These are phyloP conservation scores for Fusarium devonianum DNA, from an alignment of 2,329 filamentous ascomycete species.

Conservation along the genomic window DNA sequence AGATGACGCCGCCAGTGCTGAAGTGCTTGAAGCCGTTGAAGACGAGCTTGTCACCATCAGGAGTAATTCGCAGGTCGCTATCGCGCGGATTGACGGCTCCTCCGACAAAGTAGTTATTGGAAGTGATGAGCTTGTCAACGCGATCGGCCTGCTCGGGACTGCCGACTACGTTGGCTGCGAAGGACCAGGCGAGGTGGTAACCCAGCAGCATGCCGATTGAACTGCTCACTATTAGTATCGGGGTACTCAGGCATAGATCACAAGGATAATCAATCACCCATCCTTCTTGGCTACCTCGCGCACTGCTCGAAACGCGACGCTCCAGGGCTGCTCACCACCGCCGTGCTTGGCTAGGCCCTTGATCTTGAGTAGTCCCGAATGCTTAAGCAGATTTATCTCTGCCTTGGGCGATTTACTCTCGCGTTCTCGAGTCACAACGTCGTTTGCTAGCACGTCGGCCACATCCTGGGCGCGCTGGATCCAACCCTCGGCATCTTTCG, in stretches of 20 bases:
- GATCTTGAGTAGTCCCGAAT: slow-evolving; percentile 50
- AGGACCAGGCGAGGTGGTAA: slow-evolving; percentile 71
- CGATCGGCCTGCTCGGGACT: slow-evolving; percentile 66
- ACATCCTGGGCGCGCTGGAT: slow-evolving; percentile 51
- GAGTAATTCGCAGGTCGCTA: slow-evolving; percentile 64
- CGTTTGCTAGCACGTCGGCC: slow-evolving; percentile 45
- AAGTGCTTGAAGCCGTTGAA: slow-evolving; percentile 72
- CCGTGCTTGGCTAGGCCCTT: slow-evolving; percentile 51
- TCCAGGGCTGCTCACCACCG: slow-evolving; percentile 54
- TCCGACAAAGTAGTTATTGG: slow-evolving; percentile 71
- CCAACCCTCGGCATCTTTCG: slow-evolving; percentile 46
- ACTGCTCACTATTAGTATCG: slow-evolving; percentile 34
- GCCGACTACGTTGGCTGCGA: slow-evolving; percentile 66
- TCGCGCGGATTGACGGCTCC: slow-evolving; percentile 72
- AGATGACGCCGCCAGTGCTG: slow-evolving; percentile 72
- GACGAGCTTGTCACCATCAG: slow-evolving; percentile 60
- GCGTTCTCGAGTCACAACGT: slow-evolving; percentile 47
- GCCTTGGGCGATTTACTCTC: slow-evolving; percentile 52
- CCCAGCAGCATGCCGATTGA: slow-evolving; percentile 71
- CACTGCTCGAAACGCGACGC: slow-evolving; percentile 64
- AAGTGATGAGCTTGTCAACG: slow-evolving; percentile 62
- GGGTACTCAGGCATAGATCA: background rate
- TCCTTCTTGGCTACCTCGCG: slow-evolving; percentile 70
- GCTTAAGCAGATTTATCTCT: slow-evolving; percentile 51
- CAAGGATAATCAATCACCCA: slow-evolving; percentile 50